Conservation (phyloP, 495 filamentous ascomycete genomes). For the Penicillium mononematosum region DNA sequence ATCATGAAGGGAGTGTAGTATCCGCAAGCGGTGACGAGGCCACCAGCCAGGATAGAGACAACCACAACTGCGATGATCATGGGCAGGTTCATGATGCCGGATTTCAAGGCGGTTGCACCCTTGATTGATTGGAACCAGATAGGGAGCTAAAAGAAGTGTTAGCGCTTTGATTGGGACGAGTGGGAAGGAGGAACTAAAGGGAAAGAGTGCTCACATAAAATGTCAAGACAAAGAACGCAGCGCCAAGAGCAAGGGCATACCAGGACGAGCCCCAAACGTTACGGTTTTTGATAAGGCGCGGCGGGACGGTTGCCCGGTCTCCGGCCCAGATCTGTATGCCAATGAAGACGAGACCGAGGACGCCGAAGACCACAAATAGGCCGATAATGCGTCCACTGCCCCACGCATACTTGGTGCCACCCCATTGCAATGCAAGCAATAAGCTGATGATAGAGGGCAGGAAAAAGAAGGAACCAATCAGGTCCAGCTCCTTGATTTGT, state of each 20-base stretch:
- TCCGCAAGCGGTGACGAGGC: conserved; percentile 58
- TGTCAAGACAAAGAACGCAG: conserved; percentile 64
- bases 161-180: conserved; percentile 12
- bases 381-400: conserved; percentile 61
- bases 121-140: conserved; percentile 92
- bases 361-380: conserved; percentile 66
- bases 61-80: conserved; percentile 65
- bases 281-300: conserved; percentile 69
- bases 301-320: conserved; percentile 75
- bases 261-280: conserved; percentile 56
- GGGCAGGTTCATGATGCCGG: conserved; percentile 76
- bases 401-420: conserved; percentile 71
- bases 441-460: conserved; percentile 70
- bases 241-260: conserved; percentile 57
- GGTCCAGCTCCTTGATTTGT: conserved; percentile 61
- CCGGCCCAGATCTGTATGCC: conserved; percentile 63
- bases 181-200: neutral
- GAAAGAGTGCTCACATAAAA: conserved; percentile 44
- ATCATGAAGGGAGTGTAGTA: conserved; percentile 80
- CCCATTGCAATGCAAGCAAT: conserved; percentile 84
- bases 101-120: conserved; percentile 61
- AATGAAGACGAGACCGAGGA: conserved; percentile 63
- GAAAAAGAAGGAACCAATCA: conserved; percentile 64
- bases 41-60: conserved; percentile 60
- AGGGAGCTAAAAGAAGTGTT: conserved; percentile 56